Percentiles rank a stretch among this genome's conserved stretches.
Evolutionary conservation across 192 early-diverging fungal genomes (phyloP).

Genomic region (Coemansia sp.): DNA sequence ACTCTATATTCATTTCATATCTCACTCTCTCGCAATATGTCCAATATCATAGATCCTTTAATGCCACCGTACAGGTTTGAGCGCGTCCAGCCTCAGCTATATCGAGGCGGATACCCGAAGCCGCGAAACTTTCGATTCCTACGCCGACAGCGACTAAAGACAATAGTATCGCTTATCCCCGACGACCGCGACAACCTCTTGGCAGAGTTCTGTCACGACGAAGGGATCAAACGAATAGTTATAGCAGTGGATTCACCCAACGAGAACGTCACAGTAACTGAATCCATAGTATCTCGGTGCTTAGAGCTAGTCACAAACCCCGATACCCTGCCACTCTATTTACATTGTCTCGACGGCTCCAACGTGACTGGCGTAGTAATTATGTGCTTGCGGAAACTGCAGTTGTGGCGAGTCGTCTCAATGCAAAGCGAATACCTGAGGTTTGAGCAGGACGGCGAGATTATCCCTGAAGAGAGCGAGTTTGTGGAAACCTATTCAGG

Average conservation of each 20-base stretch:
- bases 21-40: conserved; percentile 6
- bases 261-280: conserved; percentile 82
- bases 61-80: conserved; percentile 82
- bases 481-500: conserved; percentile 51
- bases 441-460: conserved; percentile 60
- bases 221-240: conserved; percentile 69
- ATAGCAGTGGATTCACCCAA: conserved; percentile 83
- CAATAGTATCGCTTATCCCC: conserved; percentile 87
- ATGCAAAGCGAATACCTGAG: conserved; percentile 74
- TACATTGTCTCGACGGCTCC: conserved; percentile 92
- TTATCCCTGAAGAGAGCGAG: conserved; percentile 57
- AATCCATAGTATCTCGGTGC: conserved; percentile 69
- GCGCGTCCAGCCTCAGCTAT: conserved; percentile 81
- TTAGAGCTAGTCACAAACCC: conserved; percentile 79
- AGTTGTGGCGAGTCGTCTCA: conserved; percentile 82
- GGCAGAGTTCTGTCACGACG: conserved; percentile 62
- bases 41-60: conserved; percentile 48
- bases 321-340: conserved; percentile 71
- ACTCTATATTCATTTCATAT: background rate
- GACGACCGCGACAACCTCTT: conserved; percentile 65
- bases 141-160: conserved; percentile 64
- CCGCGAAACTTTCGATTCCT: conserved; percentile 85
- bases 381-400: conserved; percentile 87
- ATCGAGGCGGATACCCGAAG: conserved; percentile 89
- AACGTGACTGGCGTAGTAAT: conserved; percentile 83